Percentiles rank a stretch among this genome's conserved stretches.
Conservation (phyloP, 1,139 yeast genomes). For the Saccharomyces hybrid region DNA sequence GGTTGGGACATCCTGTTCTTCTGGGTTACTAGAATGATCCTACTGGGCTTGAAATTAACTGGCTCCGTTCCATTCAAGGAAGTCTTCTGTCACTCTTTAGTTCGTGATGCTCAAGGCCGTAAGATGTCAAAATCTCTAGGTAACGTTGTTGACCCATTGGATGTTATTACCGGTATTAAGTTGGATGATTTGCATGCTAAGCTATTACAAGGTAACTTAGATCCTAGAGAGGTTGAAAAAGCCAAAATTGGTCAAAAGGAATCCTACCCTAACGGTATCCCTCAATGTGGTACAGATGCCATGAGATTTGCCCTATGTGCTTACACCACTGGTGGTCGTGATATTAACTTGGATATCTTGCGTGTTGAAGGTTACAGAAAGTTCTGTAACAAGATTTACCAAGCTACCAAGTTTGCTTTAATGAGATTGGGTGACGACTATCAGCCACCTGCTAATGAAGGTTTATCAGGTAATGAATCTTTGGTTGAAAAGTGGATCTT, state of each 20-base stretch:
- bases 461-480: constrained; percentile 70
- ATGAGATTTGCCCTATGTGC: constrained; percentile 97
- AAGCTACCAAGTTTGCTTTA: constrained; percentile 94
- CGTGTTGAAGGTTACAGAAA: constrained; percentile 98
- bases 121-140: constrained; percentile 98
- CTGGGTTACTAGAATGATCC: constrained; percentile 97
- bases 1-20: constrained; percentile 99
- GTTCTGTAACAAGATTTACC: constrained; percentile 98
- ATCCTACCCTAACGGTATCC: constrained; percentile 94
- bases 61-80: constrained; percentile 91
- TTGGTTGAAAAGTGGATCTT: constrained; percentile 95
- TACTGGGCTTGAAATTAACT: constrained; percentile 81
- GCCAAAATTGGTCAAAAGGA: constrained; percentile 84
- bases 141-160: constrained; percentile 91
- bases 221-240: constrained; percentile 77
- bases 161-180: constrained; percentile 82
- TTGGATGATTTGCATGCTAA: constrained; percentile 74
- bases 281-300: constrained; percentile 99
- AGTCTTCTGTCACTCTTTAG: constrained; percentile 96
- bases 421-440: constrained; percentile 88
- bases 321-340: constrained; percentile 97
- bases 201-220: constrained; percentile 74
- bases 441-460: constrained; percentile 60
- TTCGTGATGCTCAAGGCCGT: constrained; percentile 98
- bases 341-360: constrained; percentile 87